Evolutionary conservation across 208 protist genomes (phyloP).

Genomic region (Acanthamoeba polyphaga): DNA sequence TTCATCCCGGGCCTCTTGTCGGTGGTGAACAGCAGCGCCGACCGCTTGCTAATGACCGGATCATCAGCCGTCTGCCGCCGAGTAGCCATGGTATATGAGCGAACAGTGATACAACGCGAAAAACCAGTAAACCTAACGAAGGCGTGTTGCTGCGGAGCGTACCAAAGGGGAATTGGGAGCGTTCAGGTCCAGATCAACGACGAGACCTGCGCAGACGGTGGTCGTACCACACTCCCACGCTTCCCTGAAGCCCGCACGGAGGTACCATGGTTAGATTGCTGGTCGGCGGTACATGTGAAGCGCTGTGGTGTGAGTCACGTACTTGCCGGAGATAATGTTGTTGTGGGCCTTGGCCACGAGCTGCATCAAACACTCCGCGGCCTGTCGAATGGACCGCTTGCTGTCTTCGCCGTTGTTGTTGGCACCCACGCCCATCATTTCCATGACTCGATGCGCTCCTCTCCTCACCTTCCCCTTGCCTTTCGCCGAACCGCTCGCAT

Average conservation of each 20-base stretch:
- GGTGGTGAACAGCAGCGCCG: not conserved
- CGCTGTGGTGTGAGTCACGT: not conserved
- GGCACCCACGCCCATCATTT: constrained; percentile 49
- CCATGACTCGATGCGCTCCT: constrained; percentile 22
- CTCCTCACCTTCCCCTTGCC: constrained; percentile 5
- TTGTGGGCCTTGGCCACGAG: constrained; percentile 58
- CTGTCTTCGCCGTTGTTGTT: not conserved
- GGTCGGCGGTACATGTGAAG: not conserved
- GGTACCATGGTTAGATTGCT: not conserved
- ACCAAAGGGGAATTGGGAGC: not conserved
- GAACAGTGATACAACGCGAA: not conserved
- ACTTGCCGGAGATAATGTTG: constrained; percentile 52
- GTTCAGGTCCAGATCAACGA: constrained; percentile 1
- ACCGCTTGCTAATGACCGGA: not conserved
- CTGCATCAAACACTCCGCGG: constrained; percentile 27
- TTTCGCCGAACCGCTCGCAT: not conserved
- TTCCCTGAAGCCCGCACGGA: constrained; percentile 3
- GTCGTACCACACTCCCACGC: constrained; percentile 73
- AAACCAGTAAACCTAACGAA: not conserved
- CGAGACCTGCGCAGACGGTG: constrained; percentile 57
- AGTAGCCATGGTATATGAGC: not conserved
- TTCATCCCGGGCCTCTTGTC: not conserved
- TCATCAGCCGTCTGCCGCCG: not conserved
- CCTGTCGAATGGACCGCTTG: constrained; percentile 37
- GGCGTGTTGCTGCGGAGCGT: not conserved